These are phyloP conservation scores for Podospora anserina DNA, from an alignment of 495 filamentous ascomycete genomes.

Conservation along the genomic window DNA sequence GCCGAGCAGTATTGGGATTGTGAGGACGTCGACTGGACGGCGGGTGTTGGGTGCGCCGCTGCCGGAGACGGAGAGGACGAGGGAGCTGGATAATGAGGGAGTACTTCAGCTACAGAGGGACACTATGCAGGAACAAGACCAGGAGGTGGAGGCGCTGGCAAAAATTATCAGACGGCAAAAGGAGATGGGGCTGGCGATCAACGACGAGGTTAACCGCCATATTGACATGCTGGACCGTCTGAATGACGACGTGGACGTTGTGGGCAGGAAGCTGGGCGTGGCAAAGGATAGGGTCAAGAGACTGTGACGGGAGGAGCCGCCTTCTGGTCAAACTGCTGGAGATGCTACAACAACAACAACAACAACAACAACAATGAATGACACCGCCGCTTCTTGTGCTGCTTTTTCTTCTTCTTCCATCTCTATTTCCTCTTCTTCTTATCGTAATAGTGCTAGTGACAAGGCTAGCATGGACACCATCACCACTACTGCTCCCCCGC, in stretches of 20 bases:
- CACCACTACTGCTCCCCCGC: not conserved
- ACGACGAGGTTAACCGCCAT: constrained; percentile 81
- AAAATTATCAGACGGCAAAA: constrained; percentile 75
- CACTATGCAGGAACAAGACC: constrained; percentile 82
- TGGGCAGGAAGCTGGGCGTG: constrained; percentile 74
- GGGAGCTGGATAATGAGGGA: constrained; percentile 86
- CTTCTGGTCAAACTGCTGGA: constrained; percentile 5
- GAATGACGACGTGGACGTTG: constrained; percentile 69
- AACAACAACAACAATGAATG: not conserved
- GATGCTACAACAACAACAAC: not conserved
- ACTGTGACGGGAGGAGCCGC: constrained; percentile 45
- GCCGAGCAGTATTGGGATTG: not conserved
- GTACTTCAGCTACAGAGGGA: constrained; percentile 81
- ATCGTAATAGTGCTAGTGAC: not conserved
- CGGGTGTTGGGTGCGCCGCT: constrained; percentile 73
- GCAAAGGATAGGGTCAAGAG: constrained; percentile 78
- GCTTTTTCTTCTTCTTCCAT: constrained; percentile 1
- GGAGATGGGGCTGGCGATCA: constrained; percentile 81
- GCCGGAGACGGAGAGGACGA: constrained; percentile 80
- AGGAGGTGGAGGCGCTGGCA: constrained; percentile 69
- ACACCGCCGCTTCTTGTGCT: not conserved
- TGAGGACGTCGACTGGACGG: constrained; percentile 36
- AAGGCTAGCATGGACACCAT: not conserved
- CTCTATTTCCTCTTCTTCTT: constrained; percentile 3
- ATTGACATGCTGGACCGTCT: constrained; percentile 73